Evolutionary conservation across 306 rosid species (phyloP), one percentile per base, ranked within the genome.

Genomic region (Acacia acuminata): DNA sequence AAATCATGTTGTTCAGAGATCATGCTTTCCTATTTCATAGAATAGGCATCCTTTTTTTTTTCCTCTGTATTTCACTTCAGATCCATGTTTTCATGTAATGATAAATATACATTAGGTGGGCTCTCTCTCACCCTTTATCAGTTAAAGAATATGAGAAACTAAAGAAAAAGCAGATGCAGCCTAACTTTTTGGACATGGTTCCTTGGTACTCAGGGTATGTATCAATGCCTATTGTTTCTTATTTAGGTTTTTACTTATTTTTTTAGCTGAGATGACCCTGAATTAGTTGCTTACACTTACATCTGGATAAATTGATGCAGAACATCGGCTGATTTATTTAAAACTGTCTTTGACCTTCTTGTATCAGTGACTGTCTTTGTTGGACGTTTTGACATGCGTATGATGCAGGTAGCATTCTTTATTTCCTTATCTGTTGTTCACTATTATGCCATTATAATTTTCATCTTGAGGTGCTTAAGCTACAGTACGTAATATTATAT

Each of bases 361-460:
- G 99, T 96, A 81, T 94, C 98, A 69, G 99, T 96, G 71, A 96
- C 99, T 55, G 99, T 96, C 89, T 96, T 96, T 71, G 96, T 96
- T 80, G 99, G 99, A 73, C 99, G 99, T 81, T 96, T 96, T 85
- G 98, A 96, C 88, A 96, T 96, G 99, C 93, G 98, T 76, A 96
- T 96, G 99, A 96, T 96, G 99, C 99, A 96, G 96, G 99, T 96
- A 82, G 69, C 50, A 32, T 81, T 72, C 84, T 82, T 34, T 64
- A 45, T 86, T 72, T 72, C 36, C 25, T 32, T 50, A 34, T 34
- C 10, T 13, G 22, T 76, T 71, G 22, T 76, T 71, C 24, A 45
- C 77, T 38, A 69, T 22, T 25, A 53, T 71, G 77, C 70, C 45
- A 38, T 66, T 64, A 77, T 7, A 81, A 58, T 45, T 27, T 81